A percentile compares a stretch with the other conserved stretches of the same genome.
Conservation (phyloP, 352 stramenopile species). For the Globisporangium sylvaticum region DNA sequence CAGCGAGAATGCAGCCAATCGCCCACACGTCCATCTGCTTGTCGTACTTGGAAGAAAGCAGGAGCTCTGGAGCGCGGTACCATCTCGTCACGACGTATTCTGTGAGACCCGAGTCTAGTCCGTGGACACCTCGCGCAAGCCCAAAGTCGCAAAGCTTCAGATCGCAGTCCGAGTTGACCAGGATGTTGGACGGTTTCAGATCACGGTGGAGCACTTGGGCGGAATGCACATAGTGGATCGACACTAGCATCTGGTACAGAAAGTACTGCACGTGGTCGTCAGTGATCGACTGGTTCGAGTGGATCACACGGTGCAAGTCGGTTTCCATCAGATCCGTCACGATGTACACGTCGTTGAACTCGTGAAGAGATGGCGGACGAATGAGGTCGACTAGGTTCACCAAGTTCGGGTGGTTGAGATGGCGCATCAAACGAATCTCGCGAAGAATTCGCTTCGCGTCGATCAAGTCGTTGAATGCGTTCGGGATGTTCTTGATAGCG, state of each 20-base stretch:
- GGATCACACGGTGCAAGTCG: conserved; percentile 72
- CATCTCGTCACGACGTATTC: conserved; percentile 92
- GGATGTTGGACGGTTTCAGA: conserved; percentile 75
- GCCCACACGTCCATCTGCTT: conserved; percentile 88
- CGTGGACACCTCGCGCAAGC: conserved; percentile 66
- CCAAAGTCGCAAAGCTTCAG: conserved; percentile 82
- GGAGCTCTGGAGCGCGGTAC: conserved; percentile 90
- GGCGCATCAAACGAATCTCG: conserved; percentile 87
- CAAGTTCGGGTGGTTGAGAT: conserved; percentile 81
- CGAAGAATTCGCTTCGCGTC: conserved; percentile 86
- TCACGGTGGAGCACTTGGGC: conserved; percentile 76
- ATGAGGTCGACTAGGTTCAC: conserved; percentile 80
- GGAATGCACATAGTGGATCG: conserved; percentile 78
- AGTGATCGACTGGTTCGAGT: conserved; percentile 79
- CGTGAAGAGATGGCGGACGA: conserved; percentile 71
- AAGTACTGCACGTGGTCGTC: conserved; percentile 82
- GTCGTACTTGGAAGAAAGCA: conserved; percentile 90
- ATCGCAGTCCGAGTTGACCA: conserved; percentile 82
- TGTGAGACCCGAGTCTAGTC: conserved; percentile 74
- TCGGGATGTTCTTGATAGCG: conserved; percentile 96
- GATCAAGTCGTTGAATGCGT: conserved; percentile 88
- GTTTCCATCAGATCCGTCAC: conserved; percentile 81
- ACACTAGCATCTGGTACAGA: conserved; percentile 75
- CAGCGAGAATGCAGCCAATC: conserved; percentile 83
- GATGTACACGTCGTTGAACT: conserved; percentile 89